Base-by-base conservation (phyloP, 805 yeast species). In the Sugiyamaella lignohabitans region DNA sequence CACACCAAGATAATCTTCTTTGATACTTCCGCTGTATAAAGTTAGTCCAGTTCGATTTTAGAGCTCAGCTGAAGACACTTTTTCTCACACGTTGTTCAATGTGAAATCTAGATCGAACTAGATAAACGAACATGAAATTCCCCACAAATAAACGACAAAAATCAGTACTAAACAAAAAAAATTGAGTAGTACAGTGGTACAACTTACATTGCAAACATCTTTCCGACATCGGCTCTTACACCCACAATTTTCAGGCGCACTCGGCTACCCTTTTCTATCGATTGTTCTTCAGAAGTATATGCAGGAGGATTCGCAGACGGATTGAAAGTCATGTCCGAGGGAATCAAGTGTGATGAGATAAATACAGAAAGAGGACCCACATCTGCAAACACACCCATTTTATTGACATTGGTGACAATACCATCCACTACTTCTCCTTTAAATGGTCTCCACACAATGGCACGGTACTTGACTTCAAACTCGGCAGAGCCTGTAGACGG, bases 351-450 rank as follows among this genome's bases (percentile, higher is more conserved):
- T 32, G 94, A 88, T 20, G 96, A 85, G 19, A 93, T 94, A 65
- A 93, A 93, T 35, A 93, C 96, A 20, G 89, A 81, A 63, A 93
- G 72, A 14, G 98, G 98, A 0, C 98, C 98, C 23, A 93, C 98
- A 66, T 93, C 97, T 34, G 95, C 98, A 64, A 93, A 93, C 55
- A 93, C 87, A 5, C 98, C 98, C 82, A 91, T 84, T 79, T 87
- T 65, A 84, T 87, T 70, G 42, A 95, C 97, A 27, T 87, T 85
- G 11, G 96, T 85, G 14, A 93, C 98, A 20, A 91, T 81, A 4
- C 94, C 98, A 66, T 93, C 98, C 21, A 93, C 98, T 5, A 93
- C 98, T 67, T 93, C 98, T 30, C 98, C 98, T 68, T 93, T 93
- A 70, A 93, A 93, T 3, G 98, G 98, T 61, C 91, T 85, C 94